These are phyloP conservation scores for Santalum album DNA, from an alignment of 164 flowering plant species.

Conservation along the genomic window DNA sequence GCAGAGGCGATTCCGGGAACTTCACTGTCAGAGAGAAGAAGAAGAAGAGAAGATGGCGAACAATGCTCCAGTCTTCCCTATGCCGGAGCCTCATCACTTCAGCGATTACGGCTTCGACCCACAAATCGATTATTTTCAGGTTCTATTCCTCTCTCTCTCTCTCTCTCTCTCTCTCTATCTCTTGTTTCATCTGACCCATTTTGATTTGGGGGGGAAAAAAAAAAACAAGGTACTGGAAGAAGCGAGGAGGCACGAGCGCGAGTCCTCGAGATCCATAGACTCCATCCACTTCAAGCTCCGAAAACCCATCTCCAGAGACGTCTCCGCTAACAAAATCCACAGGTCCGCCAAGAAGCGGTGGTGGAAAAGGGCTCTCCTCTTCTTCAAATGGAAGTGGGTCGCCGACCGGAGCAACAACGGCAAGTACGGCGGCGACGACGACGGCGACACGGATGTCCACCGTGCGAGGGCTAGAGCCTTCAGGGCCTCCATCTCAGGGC, in stretches of 20 bases:
- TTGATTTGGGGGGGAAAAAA: neutral
- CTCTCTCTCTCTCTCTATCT: neutral
- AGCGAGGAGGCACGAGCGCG: constrained; percentile 58
- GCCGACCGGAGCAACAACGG: neutral
- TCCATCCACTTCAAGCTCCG: constrained; percentile 67
- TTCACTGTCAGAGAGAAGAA: neutral
- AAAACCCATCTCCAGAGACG: constrained; percentile 65
- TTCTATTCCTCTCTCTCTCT: constrained; percentile 1
- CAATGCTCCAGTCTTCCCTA: constrained; percentile 62
- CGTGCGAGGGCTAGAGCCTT: constrained; percentile 20
- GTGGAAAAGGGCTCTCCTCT: constrained; percentile 67
- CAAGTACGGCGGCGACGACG: neutral
- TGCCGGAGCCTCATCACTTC: constrained; percentile 64
- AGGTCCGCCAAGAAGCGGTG: constrained; percentile 46
- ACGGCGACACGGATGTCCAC: constrained; percentile 17
- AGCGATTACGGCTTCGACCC: constrained; percentile 94
- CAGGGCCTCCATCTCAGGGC: constrained; percentile 53
- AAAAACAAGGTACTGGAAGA: constrained; percentile 54
- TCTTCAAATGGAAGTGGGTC: constrained; percentile 52
- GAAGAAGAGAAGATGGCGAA: constrained; percentile 27
- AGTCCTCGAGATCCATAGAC: constrained; percentile 43
- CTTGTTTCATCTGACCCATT: neutral
- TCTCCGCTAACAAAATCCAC: constrained; percentile 21
- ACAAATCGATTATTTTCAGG: constrained; percentile 82
- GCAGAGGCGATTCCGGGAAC: too few relatives aligned